Base-by-base conservation (phyloP, 176 grass and related monocot genomes). In the Pharus latifolius region DNA sequence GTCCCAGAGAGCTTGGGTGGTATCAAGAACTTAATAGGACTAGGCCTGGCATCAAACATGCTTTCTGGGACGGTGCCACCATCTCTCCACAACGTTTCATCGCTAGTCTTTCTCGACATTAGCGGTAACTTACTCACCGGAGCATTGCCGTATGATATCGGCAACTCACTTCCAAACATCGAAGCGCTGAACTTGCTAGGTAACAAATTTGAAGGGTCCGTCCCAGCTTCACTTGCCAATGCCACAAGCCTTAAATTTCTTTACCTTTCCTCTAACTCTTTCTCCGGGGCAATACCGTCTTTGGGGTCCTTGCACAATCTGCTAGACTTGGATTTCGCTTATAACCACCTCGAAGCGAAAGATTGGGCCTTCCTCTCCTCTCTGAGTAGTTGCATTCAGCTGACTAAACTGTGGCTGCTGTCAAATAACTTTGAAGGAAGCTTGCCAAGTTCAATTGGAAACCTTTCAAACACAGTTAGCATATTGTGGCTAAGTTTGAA, bases 1-100 rank as follows among this genome's bases (percentile, higher is more conserved):
- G 85, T 96, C 7, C 84, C 84, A 33, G 60, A 70, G 19, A 87
- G 49, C 44, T 65, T 96, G 22, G 74, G 84, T 5, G 14, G 69
- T 2, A 22, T 96, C 22, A 17, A 43, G 30, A 23, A 27, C 56
- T 54, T 91, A 14, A 2, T 25, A 4, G 0, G 41, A 18, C 13
- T 81, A 19, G 62, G 14, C 25, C 28, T 74, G 5, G 60, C 38
- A 10, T 0, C 8, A 1, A 85, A 89, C 44, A 80, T 40, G 0
- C 48, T 89, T 3, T 85, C 65, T 7, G 86, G 81, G 7, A 1
- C 67, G 45, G 16, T 85, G 17, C 86, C 81, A 2, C 17, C n/a
- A 2, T 59, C 50, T 56, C 19, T 89, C 37, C 70, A 74, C 54
- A 74, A 89, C 14, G 64, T 81, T 23, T 62, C 81, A 11, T 60